Conservation (phyloP, 495 filamentous ascomycete species). For the Recurvomyces mirabilis region DNA sequence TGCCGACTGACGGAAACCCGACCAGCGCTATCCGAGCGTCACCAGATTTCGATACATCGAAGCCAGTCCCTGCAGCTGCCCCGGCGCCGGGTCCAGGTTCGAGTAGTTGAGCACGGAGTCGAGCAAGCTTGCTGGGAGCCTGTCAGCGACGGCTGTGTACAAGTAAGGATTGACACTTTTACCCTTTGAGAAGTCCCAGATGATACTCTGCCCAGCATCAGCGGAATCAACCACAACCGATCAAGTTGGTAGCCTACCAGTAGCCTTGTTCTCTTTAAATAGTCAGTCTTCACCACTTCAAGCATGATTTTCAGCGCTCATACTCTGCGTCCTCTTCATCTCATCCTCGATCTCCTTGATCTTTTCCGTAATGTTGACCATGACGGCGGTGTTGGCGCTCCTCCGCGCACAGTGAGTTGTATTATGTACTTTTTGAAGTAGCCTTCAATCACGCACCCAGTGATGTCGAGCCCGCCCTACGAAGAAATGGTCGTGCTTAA, state of each 20-base stretch:
- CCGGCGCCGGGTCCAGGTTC: slow-evolving; percentile 78
- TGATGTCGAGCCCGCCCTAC: too few relatives aligned
- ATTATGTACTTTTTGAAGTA: too few relatives aligned
- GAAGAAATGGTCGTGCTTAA: too few relatives aligned
- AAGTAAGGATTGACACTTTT: not conserved
- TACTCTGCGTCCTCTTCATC: slow-evolving; percentile 98
- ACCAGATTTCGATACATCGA: slow-evolving; percentile 94
- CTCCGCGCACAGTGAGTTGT: too few relatives aligned
- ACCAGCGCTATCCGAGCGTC: slow-evolving; percentile 96
- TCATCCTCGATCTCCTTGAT: slow-evolving; percentile 99
- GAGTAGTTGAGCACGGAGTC: slow-evolving; percentile 86
- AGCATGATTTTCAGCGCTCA: slow-evolving; percentile 14
- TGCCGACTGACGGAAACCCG: slow-evolving; percentile 96
- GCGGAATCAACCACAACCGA: slow-evolving; percentile 10
- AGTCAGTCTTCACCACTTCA: slow-evolving; percentile 21
- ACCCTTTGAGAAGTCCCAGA: slow-evolving; percentile 95
- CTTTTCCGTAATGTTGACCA: slow-evolving; percentile 99
- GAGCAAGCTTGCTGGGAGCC: slow-evolving; percentile 72
- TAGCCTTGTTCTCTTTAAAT: slow-evolving; percentile 88
- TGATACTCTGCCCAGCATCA: slow-evolving; percentile 68
- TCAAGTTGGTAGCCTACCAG: slow-evolving; percentile 49
- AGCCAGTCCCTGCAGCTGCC: slow-evolving; percentile 61
- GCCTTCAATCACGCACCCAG: too few relatives aligned
- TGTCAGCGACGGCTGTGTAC: not conserved
- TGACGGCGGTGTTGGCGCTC: slow-evolving; percentile 44